Evolutionary conservation across 345 rosid genomes (phyloP), one percentile per base, ranked within the genome.

Genomic region (Moricandia moricandioides): DNA sequence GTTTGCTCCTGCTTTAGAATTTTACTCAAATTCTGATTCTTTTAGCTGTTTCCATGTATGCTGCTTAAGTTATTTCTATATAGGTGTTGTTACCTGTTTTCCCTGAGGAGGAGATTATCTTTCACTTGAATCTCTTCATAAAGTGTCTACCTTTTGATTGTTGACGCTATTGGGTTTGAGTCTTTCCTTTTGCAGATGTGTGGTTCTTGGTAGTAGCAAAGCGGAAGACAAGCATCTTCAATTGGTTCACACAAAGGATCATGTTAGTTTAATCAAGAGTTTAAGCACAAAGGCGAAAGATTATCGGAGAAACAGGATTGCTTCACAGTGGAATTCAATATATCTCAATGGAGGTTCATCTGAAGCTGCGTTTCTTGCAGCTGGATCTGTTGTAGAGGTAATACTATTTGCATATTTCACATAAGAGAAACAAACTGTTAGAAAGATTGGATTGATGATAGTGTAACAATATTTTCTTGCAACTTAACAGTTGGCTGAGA

Each of bases 311-410:
- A 34, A 83, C 52, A 81, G 64, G 54, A 82, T 87, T 27, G 96
- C 96, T n/a, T 81, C 90, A 5, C 84, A 79, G 65, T 71, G 85
- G 7, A 88, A 88, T 80, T 95, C 97, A 7, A 89, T 95, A 14
- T 92, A 95, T 77, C 82, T 95, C 1, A 95, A 92, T 78, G 81
- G 85, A 76, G 91, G 92, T 27, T 92, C 99, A 29, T 88, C 97
- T 0, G 92, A 92, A 81, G 84, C 97, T 35, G 97, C 97, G 33
- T 88, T 83, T 72, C 88, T 89, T 26, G 90, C 97, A 67, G 99
- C 92, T 69, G 97, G 99, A 34, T 90, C 97, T 59, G 93, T 92
- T 51, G 71, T 92, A 2, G 86, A 92, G 92, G 97, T 95, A 81
- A 67, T 9, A 17, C 63, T 40, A 52, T 24, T 43, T 67, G 29